A percentile compares a stretch with the other conserved stretches of the same genome.
phyloP scores from a whole-genome alignment of 1,284 basidiomycete species.

The Cutaneotrichosporon sp. region DNA sequence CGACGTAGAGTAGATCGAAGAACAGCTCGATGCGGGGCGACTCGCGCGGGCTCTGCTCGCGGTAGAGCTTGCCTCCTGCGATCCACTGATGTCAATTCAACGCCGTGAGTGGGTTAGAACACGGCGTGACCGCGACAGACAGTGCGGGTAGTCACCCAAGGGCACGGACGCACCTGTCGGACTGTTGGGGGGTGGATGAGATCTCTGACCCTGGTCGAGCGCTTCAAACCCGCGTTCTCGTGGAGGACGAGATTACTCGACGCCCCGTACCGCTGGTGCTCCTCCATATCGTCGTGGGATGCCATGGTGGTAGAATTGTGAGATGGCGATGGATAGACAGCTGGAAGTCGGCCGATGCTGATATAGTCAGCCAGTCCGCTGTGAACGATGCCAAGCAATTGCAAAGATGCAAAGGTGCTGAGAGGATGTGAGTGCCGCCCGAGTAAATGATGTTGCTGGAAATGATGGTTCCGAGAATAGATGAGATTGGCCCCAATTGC shows the following conservation, averaged over 20 bases:
- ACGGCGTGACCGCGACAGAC: not conserved
- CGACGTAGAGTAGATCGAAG: constrained; percentile 50
- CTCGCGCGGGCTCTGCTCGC: constrained; percentile 28
- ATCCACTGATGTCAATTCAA: no score
- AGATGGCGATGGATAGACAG: no score
- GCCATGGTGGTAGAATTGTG: no score
- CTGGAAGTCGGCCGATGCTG: no score
- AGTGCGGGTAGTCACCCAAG: not conserved
- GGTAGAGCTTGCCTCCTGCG: constrained; percentile 26
- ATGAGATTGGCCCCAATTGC: no score
- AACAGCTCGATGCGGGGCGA: constrained; percentile 46
- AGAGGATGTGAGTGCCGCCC: no score
- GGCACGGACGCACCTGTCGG: constrained; percentile 24
- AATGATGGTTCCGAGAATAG: no score
- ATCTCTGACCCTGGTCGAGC: constrained; percentile 18
- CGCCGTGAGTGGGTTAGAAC: not conserved
- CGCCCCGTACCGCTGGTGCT: not conserved
- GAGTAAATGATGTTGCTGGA: no score
- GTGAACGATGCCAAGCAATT: no score
- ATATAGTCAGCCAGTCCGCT: no score
- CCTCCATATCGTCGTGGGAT: not conserved
- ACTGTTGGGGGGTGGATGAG: constrained; percentile 25
- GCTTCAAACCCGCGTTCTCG: constrained; percentile 8
- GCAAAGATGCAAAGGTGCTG: no score
- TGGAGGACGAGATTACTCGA: constrained; percentile 4